Conservation (phyloP, 192 early-diverging fungal genomes). For the Linnemannia hyalina region DNA sequence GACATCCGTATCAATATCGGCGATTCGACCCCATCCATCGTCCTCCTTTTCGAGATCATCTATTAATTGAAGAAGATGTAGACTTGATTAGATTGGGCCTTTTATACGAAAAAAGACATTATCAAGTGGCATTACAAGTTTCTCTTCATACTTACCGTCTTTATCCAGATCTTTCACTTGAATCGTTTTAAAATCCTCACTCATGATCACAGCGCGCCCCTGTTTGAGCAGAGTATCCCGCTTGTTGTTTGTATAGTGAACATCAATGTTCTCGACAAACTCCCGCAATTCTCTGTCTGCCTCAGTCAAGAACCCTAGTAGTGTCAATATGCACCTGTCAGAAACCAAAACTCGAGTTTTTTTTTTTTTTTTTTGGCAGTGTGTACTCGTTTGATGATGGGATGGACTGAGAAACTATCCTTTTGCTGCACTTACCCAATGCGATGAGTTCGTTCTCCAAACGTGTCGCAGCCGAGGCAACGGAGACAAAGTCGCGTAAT, state of each 20-base stretch:
- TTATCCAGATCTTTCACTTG: constrained; percentile 33
- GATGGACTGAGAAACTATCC: neutral
- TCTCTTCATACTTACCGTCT: constrained; percentile 17
- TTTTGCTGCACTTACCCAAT: constrained; percentile 31
- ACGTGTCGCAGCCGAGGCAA: constrained; percentile 25
- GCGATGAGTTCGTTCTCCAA: constrained; percentile 58
- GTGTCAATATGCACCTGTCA: neutral
- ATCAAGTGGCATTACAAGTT: too few species aligned
- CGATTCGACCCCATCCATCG: constrained; percentile 24
- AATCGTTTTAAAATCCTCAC: constrained; percentile 54
- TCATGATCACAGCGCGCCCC: constrained; percentile 63
- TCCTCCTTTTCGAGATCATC: constrained; percentile 32
- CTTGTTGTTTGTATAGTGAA: constrained; percentile 62
- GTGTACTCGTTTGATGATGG: too few species aligned
- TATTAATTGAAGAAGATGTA: neutral
- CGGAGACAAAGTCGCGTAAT: constrained; percentile 34
- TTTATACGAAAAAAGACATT: neutral
- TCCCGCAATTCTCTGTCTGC: constrained; percentile 36
- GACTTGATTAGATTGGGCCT: neutral
- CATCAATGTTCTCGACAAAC: constrained; percentile 64
- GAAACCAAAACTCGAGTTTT: neutral
- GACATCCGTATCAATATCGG: constrained; percentile 24
- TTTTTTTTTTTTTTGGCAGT: too few species aligned
- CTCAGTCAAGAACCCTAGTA: constrained; percentile 38
- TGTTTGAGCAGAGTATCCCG: constrained; percentile 57